phyloP scores from a whole-genome alignment of 2,329 filamentous ascomycete species.

The Ophiostoma quercus region DNA sequence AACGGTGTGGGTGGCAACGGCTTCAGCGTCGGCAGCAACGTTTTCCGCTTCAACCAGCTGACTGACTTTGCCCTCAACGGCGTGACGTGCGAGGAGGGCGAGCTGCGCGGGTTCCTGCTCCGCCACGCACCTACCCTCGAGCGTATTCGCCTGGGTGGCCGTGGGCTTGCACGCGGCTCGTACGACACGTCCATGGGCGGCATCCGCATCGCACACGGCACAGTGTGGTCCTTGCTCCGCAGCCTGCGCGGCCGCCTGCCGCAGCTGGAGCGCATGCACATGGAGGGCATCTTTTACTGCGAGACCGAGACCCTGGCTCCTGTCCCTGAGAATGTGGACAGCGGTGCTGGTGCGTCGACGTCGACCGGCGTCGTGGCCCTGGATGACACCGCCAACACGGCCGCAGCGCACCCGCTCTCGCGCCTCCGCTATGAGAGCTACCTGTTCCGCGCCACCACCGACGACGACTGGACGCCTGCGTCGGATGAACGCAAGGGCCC shows the following conservation, averaged over 20 bases:
- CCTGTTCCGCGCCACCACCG: conserved; percentile 40
- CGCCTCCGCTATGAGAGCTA: conserved; percentile 36
- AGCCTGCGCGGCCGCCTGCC: conserved; percentile 37
- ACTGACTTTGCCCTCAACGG: conserved; percentile 42
- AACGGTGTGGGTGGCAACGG: background rate
- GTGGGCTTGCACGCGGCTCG: conserved; percentile 36
- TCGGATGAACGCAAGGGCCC: conserved; percentile 19
- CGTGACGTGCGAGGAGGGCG: conserved; percentile 41
- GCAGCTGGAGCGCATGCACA: conserved; percentile 39
- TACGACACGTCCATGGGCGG: conserved; percentile 37
- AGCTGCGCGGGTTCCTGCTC: conserved; percentile 41
- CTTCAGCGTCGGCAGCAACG: conserved; percentile 9
- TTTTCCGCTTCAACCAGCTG: conserved; percentile 38
- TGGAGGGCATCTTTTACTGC: conserved; percentile 45
- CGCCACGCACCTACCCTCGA: conserved; percentile 39
- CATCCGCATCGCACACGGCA: conserved; percentile 40
- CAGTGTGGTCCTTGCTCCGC: conserved; percentile 41
- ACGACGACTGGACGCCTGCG: conserved; percentile 38
- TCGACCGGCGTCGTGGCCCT: background rate
- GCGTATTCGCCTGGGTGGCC: conserved; percentile 43
- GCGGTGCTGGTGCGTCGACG: background rate
- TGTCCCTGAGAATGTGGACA: background rate
- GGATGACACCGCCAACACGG: background rate
- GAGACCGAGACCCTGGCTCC: conserved; percentile 27
- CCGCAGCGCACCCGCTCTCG: background rate